Percentiles rank a stretch among this genome's conserved stretches.
Conservation (phyloP, 75 land plant species). For the Gnetum montanum region DNA sequence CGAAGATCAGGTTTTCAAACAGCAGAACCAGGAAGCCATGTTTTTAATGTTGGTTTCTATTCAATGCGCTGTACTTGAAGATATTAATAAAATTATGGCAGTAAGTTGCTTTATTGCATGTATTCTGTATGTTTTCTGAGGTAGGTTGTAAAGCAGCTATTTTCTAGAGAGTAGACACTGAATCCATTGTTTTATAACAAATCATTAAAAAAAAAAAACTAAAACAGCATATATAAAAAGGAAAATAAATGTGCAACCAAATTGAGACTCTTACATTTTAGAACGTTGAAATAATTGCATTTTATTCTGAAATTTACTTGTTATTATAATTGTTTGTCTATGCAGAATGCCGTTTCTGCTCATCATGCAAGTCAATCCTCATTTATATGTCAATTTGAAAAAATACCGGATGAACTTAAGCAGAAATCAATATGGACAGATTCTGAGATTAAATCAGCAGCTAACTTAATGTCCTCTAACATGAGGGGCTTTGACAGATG, state of each 20-base stretch:
- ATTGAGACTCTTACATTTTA: neutral
- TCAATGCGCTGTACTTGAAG: conserved; percentile 44
- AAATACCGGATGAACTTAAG: conserved; percentile 51
- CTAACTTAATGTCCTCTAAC: conserved; percentile 40
- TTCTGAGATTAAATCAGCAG: conserved; percentile 44
- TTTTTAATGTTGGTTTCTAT: conserved; percentile 31
- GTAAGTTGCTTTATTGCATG: conserved; percentile 16
- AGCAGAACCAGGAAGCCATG: conserved; percentile 29
- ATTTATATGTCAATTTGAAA: conserved; percentile 41
- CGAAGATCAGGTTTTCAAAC: conserved; percentile 35
- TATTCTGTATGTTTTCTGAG: neutral
- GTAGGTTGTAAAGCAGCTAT: neutral
- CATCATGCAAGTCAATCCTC: conserved; percentile 18
- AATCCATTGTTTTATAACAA: neutral
- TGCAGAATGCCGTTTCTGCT: conserved; percentile 35
- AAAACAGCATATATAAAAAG: neutral
- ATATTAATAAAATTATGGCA: conserved; percentile 33
- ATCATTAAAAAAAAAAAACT: neutral
- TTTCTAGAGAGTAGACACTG: neutral
- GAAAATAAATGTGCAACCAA: neutral
- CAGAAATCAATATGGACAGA: conserved; percentile 57
- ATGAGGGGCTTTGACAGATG: conserved; percentile 40
- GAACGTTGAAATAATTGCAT: neutral
- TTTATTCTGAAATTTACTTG: neutral
- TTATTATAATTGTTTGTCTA: neutral